Evolutionary conservation across 768 basidiomycete genomes (phyloP), one percentile per base, ranked within the genome.

Genomic region (Naganishia onofrii): DNA sequence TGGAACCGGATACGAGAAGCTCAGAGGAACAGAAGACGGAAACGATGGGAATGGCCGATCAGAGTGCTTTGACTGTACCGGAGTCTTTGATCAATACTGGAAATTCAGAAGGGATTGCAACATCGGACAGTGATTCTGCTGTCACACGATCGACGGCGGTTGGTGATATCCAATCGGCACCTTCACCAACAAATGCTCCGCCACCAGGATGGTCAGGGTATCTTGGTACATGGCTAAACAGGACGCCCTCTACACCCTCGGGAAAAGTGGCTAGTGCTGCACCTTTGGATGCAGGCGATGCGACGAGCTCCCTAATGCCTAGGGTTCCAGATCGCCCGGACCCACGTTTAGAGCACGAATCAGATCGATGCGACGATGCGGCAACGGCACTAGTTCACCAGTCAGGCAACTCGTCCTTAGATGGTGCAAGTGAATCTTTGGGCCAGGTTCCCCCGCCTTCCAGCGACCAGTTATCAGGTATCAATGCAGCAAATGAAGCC

Each of bases 201-300:
- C n/a, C 34, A 15, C 19, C n/a, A 32, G 34, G 34, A 34, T 58
- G 57, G 57, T 58, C 57, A 34, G 57, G 57, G 7, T 58, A 58
- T 38, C 34, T 36, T 21, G n/a, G n/a, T 36, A 32, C 57, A 17
- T 58, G 57, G 57, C 9, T 58, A 21, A 34, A 34, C 57, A 38
- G 19, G n/a, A 17, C 48, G 12, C 34, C 19, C 29, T 29, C 21
- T 23, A 38, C 57, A 9, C 34, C 57, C 21, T 29, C 32, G 7
- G 34, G 36, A 23, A 19, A 56, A 26, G 29, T 13, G 8, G 2
- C 54, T 19, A 58, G 57, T 12, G 8, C 29, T 34, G 23, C 3
- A 4, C 13, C 3, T 34, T n/a, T 51, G 12, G 48, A 21, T n/a
- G 21, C 19, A n/a, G 48, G 23, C 48, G 23, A 51, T 7, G n/a